Evolutionary conservation across 495 filamentous ascomycete genomes (phyloP), one percentile per base, ranked within the genome.

Genomic region (Lasiosphaeria ovina): DNA sequence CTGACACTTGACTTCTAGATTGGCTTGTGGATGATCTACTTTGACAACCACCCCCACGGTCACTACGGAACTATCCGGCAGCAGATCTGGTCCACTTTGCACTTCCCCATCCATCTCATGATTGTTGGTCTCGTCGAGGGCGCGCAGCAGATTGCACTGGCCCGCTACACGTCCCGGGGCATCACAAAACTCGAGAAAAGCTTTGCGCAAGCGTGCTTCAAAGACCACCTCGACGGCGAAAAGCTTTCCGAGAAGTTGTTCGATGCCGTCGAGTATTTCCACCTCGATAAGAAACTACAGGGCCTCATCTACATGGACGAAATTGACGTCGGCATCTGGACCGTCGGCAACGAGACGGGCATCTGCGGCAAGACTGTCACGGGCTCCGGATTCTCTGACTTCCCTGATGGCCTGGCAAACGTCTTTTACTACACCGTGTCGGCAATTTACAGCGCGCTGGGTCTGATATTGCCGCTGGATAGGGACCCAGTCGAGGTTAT

Each of bases 101-200:
- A 89, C 71, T 89, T 87, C 66, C 85, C 85, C 7, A 82, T 89
- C 57, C 87, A 89, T 69, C 73, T 87, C 9, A 72, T 79, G 9
- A 74, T 89, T 36, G 83, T 89, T 49, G 80, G 87, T 17, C 72
- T 83, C 6, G 79, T 87, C 11, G 86, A 89, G 68, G 85, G 86
- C 11, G 67, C 72, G 16, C 71, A 74, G 35, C 74, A 77, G 48
- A 53, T 76, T 8, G 62, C 71, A 16, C 67, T 72, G 12, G 70
- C 68, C 47, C 66, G 73, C 31, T 67, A 71, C 54, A 58, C 63
- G 12, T 3, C 51, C 6, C 11, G 31, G 3, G 33, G 49, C 51
- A 54, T 65, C 31, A 9, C 40, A 16, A 60, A 57, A 6, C 32
- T 69, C n/a, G 54, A 62, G 31, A 50, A 32, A 16, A 17, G 51